Evolutionary conservation across 169 alveolate species (phyloP), one percentile per base, ranked within the genome.

Genomic region (Cardiosporidium cionae): DNA sequence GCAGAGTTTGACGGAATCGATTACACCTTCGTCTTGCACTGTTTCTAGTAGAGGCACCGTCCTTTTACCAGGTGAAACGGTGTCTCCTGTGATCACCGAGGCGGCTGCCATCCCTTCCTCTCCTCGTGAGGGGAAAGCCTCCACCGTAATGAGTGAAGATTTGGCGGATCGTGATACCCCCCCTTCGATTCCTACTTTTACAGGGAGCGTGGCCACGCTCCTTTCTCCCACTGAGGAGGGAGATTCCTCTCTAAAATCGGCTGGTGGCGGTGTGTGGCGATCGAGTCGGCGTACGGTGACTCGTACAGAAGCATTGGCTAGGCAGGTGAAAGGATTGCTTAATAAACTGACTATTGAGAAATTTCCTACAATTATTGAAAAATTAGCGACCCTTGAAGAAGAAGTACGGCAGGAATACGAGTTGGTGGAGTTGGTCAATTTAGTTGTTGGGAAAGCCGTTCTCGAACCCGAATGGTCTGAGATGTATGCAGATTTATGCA

Each of bases 391-490:
- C 53, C 87, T 81, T 58, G 82, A 88, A 80, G 94, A 87, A 70
- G 35, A 32, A 2, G 7, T 35, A 32, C 22, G 35, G 52, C 62
- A 63, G 1, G 62, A n/a, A 7, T n/a, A 36, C 23, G 84, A 78
- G 23, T 53, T 78, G 22, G 62, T 35, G n/a, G 36, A 68, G 16
- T 22, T 70, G 16, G 84, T 78, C 23, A 63, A 70, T 37, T 76
- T 69, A 44, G 71, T 78, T 27, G 54, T 71, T 23, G 76, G 70
- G 29, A 92, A 92, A 76, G 97, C 97, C 7, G 92, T 91, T 25
- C 79, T 86, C 54, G 97, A 91, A 68, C 96, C 94, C 33, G 95
- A 92, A 35, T 92, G 92, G 92, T 89, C 94, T 7, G 97, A 92
- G 73, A 92, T 92, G 96, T 92, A 92, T 68, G 93, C 97, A 0